A percentile compares a stretch with the other conserved stretches of the same genome.
Conservation (phyloP, 2,329 filamentous ascomycete species). For the Teratosphaeria destructans region DNA sequence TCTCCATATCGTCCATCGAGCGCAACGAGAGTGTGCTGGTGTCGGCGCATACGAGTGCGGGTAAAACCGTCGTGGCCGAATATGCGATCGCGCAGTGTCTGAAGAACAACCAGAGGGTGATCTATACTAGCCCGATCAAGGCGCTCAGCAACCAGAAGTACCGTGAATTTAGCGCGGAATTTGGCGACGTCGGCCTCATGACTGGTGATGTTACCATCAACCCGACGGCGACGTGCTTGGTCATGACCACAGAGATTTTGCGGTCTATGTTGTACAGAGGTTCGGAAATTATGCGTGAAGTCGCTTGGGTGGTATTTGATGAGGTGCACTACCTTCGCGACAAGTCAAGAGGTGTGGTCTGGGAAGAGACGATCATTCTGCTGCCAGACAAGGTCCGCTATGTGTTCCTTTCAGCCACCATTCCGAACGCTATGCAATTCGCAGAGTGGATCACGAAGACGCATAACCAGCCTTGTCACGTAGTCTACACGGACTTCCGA, state of each 20-base stretch:
- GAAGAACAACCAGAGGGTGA: conserved; percentile 94
- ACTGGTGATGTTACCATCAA: conserved; percentile 99
- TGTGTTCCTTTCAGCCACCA: conserved; percentile 95
- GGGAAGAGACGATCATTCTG: conserved; percentile 98
- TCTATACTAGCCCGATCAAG: conserved; percentile 99
- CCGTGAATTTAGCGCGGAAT: conserved; percentile 87
- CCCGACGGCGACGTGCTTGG: conserved; percentile 90
- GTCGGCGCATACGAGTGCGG: conserved; percentile 92
- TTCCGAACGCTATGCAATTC: conserved; percentile 98
- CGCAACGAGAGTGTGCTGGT: conserved; percentile 93
- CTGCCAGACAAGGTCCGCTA: conserved; percentile 97
- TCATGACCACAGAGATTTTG: conserved; percentile 99
- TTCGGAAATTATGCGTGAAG: conserved; percentile 98
- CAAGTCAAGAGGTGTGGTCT: conserved; percentile 85
- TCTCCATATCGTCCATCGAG: conserved; percentile 90
- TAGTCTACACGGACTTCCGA: conserved; percentile 97
- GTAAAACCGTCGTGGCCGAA: conserved; percentile 96
- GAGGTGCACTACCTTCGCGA: conserved; percentile 98
- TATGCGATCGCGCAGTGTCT: conserved; percentile 97
- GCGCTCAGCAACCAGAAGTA: conserved; percentile 98
- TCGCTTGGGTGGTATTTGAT: conserved; percentile 96
- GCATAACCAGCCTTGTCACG: conserved; percentile 93
- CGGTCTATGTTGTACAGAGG: conserved; percentile 96
- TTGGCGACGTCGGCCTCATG: conserved; percentile 96
- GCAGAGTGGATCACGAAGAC: conserved; percentile 99